These are phyloP conservation scores for Malus orientalis DNA, from an alignment of 306 rosid genomes.

Conservation along the genomic window DNA sequence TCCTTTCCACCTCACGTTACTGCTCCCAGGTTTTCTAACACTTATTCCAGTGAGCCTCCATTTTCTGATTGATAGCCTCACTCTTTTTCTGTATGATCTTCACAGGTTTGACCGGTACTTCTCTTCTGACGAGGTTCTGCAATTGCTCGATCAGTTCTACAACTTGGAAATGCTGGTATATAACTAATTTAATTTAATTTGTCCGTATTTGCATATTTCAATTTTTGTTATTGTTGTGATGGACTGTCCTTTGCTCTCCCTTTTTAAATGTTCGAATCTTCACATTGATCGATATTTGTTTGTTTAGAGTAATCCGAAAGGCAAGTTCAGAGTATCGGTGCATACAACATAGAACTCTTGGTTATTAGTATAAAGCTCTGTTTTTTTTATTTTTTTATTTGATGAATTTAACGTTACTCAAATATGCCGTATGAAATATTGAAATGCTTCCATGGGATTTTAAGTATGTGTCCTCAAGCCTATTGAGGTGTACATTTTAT, in stretches of 20 bases:
- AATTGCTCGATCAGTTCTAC: slow-evolving; percentile 89
- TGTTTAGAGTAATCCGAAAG: background rate
- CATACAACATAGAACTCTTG: no score
- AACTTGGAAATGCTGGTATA: slow-evolving; percentile 89
- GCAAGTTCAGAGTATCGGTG: no score
- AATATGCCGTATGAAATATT: background rate
- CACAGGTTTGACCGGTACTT: slow-evolving; percentile 74
- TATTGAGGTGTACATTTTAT: background rate
- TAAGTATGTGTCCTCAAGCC: background rate
- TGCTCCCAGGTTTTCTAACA: slow-evolving; percentile 1
- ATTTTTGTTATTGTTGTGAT: background rate
- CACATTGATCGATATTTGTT: background rate
- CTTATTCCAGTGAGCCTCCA: background rate
- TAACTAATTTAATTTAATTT: background rate
- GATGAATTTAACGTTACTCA: background rate
- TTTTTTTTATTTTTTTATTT: no score
- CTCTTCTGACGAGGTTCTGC: slow-evolving; percentile 86
- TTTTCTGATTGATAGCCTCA: slow-evolving; percentile 1
- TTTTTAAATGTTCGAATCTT: background rate
- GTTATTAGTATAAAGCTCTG: no score
- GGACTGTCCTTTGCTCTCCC: background rate
- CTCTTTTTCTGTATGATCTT: slow-evolving; percentile 11
- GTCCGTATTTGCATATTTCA: background rate
- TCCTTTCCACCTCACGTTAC: slow-evolving; percentile 21
- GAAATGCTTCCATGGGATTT: background rate